Conservation (phyloP, 1,284 basidiomycete genomes). For the Tilletia horrida region DNA sequence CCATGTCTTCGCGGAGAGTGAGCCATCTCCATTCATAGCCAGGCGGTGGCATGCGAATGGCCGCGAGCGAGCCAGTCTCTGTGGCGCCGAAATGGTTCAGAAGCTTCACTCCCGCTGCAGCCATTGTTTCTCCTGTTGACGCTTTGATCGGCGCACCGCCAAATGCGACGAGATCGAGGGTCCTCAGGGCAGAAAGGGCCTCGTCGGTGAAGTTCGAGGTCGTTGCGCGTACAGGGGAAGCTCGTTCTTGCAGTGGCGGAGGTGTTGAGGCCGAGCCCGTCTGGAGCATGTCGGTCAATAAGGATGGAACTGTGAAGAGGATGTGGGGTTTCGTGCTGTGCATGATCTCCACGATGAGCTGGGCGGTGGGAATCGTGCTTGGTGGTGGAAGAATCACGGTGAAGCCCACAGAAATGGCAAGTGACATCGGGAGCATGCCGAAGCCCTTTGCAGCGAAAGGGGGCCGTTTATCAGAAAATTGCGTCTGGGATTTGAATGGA, state of each 20-base stretch:
- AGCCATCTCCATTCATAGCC: neutral
- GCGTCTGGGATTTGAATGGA: neutral
- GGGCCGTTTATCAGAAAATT: neutral
- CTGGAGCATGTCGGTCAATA: neutral
- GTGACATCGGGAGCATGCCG: constrained; percentile 8
- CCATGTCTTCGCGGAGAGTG: neutral
- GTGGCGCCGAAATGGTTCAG: constrained; percentile 16
- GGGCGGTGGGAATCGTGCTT: neutral
- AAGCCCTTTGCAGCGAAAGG: neutral
- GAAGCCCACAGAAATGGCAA: constrained; percentile 2
- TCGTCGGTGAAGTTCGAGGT: neutral
- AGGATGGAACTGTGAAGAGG: constrained; percentile 11
- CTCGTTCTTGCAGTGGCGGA: neutral
- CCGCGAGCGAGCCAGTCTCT: neutral
- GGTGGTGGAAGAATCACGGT: neutral
- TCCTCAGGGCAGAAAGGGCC: neutral
- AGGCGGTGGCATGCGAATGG: neutral
- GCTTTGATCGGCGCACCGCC: neutral
- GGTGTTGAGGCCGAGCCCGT: neutral
- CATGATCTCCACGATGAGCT: neutral
- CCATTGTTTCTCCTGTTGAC: neutral
- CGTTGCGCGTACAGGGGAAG: no score
- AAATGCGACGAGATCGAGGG: neutral
- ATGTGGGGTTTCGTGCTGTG: neutral
- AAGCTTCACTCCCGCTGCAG: neutral